These are phyloP conservation scores for Backusella macrospora DNA, from an alignment of 192 early-diverging fungal genomes.

Conservation along the genomic window DNA sequence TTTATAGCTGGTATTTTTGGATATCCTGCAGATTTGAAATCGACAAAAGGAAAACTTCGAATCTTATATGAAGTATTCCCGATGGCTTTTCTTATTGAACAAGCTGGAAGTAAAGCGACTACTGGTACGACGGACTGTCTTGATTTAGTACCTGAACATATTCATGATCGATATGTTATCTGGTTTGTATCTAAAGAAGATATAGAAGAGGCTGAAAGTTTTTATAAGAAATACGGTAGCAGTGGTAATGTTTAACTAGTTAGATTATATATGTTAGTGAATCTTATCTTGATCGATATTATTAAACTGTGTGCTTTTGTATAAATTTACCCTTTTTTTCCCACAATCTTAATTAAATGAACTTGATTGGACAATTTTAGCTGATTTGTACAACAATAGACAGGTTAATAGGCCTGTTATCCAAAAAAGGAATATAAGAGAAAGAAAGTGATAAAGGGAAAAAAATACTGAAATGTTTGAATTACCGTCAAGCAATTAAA, in stretches of 20 bases:
- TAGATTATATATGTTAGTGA: not conserved
- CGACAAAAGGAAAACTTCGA: constrained; percentile 89
- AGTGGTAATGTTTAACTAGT: not conserved
- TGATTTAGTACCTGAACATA: constrained; percentile 81
- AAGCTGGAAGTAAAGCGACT: constrained; percentile 87
- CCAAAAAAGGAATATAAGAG: not conserved
- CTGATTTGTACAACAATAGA: not conserved
- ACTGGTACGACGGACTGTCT: constrained; percentile 83
- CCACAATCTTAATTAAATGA: not conserved
- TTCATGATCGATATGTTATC: constrained; percentile 90
- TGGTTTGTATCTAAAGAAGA: constrained; percentile 90
- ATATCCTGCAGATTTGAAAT: constrained; percentile 65
- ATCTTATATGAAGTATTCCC: constrained; percentile 97
- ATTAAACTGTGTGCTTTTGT: not conserved
- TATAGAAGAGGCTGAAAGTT: constrained; percentile 81
- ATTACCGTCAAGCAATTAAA: not conserved
- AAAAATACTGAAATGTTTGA: not conserved
- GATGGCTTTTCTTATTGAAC: constrained; percentile 90
- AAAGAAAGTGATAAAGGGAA: not conserved
- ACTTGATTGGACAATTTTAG: not conserved
- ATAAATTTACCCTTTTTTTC: constrained; percentile 14
- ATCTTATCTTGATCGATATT: not conserved
- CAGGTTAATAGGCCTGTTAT: not conserved
- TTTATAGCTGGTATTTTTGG: constrained; percentile 58
- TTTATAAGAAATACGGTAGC: constrained; percentile 41